Conservation (phyloP, 2,329 filamentous ascomycete genomes). For the Herpotrichia juniperi region DNA sequence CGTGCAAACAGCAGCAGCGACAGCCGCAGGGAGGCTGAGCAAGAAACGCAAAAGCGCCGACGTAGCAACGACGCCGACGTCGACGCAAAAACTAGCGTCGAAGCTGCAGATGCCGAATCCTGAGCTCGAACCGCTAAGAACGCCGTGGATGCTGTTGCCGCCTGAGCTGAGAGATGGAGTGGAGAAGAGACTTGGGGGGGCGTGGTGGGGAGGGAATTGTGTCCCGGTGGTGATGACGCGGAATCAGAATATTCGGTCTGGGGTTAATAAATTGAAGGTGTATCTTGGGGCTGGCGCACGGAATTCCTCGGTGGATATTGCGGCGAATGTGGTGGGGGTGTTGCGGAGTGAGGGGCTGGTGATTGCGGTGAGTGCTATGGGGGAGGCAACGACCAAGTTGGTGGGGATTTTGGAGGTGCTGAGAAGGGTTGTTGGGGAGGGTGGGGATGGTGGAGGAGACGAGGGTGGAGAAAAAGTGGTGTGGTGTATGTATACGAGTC, state of each 20-base stretch:
- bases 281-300: conserved; percentile 7
- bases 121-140: conserved; percentile 10
- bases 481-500: conserved; percentile 20
- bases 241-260: conserved; percentile 19
- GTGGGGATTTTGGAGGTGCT: conserved; percentile 18
- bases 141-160: conserved; percentile 18
- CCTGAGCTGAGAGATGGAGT: conserved; percentile 4
- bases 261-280: conserved; percentile 15
- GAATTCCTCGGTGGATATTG: background rate
- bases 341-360: background rate
- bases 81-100: background rate
- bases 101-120: background rate
- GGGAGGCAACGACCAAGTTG: conserved; percentile 17
- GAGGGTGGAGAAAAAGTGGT: background rate
- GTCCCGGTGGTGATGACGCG: conserved; percentile 13
- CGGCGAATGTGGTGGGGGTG: background rate
- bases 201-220: background rate
- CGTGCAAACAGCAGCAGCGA: background rate
- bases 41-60: conserved; percentile 1
- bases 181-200: background rate
- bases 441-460: background rate
- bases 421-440: conserved; percentile 11
- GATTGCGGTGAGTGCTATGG: conserved; percentile 17
- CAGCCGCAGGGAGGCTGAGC: background rate
- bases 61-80: background rate